phyloP scores from a whole-genome alignment of 768 basidiomycete genomes.

The Fibroporia radiculosa region DNA sequence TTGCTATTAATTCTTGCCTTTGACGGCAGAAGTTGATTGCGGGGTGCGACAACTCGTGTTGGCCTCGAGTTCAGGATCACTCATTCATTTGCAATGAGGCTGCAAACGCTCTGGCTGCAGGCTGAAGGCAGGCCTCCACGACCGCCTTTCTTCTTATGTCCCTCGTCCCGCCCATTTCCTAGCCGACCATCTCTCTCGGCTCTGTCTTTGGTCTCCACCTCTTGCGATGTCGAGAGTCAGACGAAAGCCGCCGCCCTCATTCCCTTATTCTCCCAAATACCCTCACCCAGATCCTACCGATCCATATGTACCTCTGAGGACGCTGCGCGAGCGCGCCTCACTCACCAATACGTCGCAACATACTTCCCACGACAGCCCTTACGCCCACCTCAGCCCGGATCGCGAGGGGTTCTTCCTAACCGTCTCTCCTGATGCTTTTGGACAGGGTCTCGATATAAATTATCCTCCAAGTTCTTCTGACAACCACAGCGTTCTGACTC shows the following conservation, averaged over 20 bases:
- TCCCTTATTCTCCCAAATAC: slow-evolving; percentile 47
- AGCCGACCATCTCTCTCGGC: not conserved
- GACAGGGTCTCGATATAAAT: slow-evolving; percentile 1
- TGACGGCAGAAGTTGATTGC: too few species aligned
- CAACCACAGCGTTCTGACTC: not conserved
- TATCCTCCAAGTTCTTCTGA: slow-evolving; percentile 3
- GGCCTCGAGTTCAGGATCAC: not conserved
- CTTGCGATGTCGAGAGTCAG: slow-evolving; percentile 23
- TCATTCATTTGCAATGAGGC: slow-evolving; percentile 2
- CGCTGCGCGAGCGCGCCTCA: slow-evolving; percentile 52
- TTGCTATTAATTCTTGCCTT: too few species aligned
- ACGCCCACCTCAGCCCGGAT: not conserved
- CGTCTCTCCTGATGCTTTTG: not conserved
- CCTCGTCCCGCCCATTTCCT: not conserved
- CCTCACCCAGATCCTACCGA: slow-evolving; percentile 61
- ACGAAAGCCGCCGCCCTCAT: slow-evolving; percentile 52
- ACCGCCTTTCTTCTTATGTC: slow-evolving; percentile 1
- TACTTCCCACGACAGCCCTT: slow-evolving; percentile 1
- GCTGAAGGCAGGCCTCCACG: slow-evolving; percentile 3
- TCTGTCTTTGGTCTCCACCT: not conserved
- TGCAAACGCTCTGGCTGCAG: not conserved
- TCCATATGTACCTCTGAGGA: slow-evolving; percentile 63
- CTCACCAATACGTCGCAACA: slow-evolving; percentile 21
- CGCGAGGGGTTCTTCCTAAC: slow-evolving; percentile 1
- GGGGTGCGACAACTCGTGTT: not conserved